A percentile compares a stretch with the other conserved stretches of the same genome.
Evolutionary conservation across 306 rosid genomes (phyloP).

Genomic region (Vigna angularis): DNA sequence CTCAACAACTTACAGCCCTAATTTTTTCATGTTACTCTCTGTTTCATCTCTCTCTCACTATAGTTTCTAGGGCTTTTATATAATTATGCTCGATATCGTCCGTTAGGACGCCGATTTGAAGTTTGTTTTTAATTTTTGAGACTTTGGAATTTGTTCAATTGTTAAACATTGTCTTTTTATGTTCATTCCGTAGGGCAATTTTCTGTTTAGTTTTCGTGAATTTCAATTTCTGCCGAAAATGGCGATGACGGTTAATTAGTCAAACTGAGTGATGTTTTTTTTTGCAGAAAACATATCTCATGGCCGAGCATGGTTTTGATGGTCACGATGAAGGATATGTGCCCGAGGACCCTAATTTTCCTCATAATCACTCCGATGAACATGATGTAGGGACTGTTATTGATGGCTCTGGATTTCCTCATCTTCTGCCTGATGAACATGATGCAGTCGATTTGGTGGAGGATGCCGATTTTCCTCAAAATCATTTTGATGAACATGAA

Average conservation of each 20-base stretch:
- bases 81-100: neutral
- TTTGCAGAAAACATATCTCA: conserved; percentile 32
- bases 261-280: neutral
- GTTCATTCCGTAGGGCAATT: neutral
- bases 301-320: conserved; percentile 47
- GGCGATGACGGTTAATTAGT: neutral
- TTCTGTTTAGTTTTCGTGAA: neutral
- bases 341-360: conserved; percentile 43
- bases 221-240: neutral
- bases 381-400: conserved; percentile 41
- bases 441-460: conserved; percentile 33
- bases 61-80: conserved; percentile 6
- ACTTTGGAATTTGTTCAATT: neutral
- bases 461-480: conserved; percentile 19
- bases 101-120: neutral
- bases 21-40: neutral
- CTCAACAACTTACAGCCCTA: neutral
- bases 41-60: neutral
- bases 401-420: conserved; percentile 36
- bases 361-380: conserved; percentile 38
- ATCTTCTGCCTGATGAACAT: conserved; percentile 35
- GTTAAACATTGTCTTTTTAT: neutral
- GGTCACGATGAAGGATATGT: conserved; percentile 45
- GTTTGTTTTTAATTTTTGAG: neutral
- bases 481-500: conserved; percentile 33